Evolutionary conservation across 768 basidiomycete genomes (phyloP).

Genomic region (Lactarius trivialis): DNA sequence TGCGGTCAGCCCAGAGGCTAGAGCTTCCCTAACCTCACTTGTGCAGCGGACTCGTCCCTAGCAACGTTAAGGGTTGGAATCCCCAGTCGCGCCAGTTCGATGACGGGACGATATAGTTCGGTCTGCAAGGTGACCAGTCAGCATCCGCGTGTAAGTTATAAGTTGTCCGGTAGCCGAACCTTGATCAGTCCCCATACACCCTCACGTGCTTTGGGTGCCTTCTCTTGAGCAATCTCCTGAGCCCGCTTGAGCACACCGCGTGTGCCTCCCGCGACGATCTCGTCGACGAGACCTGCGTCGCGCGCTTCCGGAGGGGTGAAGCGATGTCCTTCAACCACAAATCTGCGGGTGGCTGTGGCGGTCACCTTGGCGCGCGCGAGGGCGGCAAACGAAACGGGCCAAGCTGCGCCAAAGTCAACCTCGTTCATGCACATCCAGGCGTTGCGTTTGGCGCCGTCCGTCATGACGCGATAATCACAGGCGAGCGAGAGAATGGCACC

Average conservation of each 20-base stretch:
- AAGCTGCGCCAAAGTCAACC: slow-evolving; percentile 73
- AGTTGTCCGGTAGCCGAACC: slow-evolving; percentile 32
- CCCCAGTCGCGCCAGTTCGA: slow-evolving; percentile 37
- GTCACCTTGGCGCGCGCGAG: slow-evolving; percentile 61
- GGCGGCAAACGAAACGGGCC: slow-evolving; percentile 66
- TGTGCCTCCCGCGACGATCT: slow-evolving; percentile 52
- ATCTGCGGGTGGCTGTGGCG: slow-evolving; percentile 57
- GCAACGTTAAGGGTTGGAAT: slow-evolving; percentile 31
- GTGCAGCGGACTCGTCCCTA: slow-evolving; percentile 46
- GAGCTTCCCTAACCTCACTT: slow-evolving; percentile 34
- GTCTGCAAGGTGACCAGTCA: slow-evolving; percentile 30
- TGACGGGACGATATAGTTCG: slow-evolving; percentile 50
- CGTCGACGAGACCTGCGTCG: slow-evolving; percentile 60
- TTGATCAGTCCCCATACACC: slow-evolving; percentile 75
- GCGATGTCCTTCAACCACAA: slow-evolving; percentile 73
- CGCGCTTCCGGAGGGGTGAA: slow-evolving; percentile 71
- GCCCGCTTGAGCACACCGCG: slow-evolving; percentile 60
- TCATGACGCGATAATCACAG: slow-evolving; percentile 90
- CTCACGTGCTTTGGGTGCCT: slow-evolving; percentile 43
- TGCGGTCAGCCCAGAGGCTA: neutral
- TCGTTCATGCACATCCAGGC: slow-evolving; percentile 95
- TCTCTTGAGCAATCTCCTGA: slow-evolving; percentile 49
- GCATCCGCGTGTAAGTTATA: neutral
- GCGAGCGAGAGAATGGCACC: slow-evolving; percentile 72
- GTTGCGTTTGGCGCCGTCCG: slow-evolving; percentile 65